Percentiles rank a stretch among this genome's conserved stretches.
These are phyloP conservation scores for Sideroxylon spinosum DNA, from an alignment of 179 eudicot species.

Conservation along the genomic window DNA sequence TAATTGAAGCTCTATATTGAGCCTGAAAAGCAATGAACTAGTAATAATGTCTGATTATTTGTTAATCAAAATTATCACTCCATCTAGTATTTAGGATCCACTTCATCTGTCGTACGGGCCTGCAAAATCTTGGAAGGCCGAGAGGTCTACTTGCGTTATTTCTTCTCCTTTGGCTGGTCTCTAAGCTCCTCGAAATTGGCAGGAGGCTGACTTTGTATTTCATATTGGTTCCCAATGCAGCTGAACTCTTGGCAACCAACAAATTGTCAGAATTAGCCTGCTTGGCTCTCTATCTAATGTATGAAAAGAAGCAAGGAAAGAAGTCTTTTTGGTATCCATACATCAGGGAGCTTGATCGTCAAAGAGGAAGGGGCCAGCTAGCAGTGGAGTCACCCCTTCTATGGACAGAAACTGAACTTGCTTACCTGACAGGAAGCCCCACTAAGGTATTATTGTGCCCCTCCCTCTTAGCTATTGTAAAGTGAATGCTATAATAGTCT, in stretches of 20 bases:
- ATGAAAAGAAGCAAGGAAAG: slow-evolving; percentile 97
- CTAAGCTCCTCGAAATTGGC: background rate
- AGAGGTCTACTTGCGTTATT: background rate
- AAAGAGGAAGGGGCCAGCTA: slow-evolving; percentile 94
- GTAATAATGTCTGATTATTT: background rate
- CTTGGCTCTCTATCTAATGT: slow-evolving; percentile 95
- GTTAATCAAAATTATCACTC: background rate
- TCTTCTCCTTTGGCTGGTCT: background rate
- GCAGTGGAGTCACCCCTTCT: slow-evolving; percentile 98
- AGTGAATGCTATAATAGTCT: background rate
- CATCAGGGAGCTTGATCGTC: slow-evolving; percentile 97
- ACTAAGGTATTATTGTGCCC: slow-evolving; percentile 49
- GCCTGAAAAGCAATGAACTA: background rate
- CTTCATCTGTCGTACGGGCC: background rate
- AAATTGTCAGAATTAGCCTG: slow-evolving; percentile 97
- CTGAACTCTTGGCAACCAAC: slow-evolving; percentile 92
- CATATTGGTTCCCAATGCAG: slow-evolving; percentile 46
- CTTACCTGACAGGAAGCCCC: slow-evolving; percentile 85
- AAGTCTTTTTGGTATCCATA: slow-evolving; percentile 96
- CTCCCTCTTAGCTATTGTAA: slow-evolving; percentile 6
- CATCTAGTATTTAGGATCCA: background rate
- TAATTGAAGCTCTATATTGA: background rate
- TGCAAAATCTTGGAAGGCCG: slow-evolving; percentile 6
- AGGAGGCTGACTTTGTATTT: slow-evolving; percentile 11
- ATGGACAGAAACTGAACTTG: slow-evolving; percentile 79